Evolutionary conservation across 163 green algal species (phyloP), one percentile per base, ranked within the genome.

Genomic region (Chlamydomonas reinhardtii): DNA sequence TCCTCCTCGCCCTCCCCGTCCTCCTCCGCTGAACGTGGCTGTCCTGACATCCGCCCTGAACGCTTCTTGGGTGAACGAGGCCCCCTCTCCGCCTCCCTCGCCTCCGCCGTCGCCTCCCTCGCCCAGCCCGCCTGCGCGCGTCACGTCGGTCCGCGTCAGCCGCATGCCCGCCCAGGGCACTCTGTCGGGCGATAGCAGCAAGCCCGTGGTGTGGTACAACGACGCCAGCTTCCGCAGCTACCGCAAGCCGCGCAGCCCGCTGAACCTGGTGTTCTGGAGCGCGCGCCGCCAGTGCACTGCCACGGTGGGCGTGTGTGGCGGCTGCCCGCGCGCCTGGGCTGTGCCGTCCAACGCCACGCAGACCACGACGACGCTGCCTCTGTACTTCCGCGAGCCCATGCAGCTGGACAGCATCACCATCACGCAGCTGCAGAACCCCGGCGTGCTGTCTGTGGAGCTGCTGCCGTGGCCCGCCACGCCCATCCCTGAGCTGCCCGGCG

Each of bases 151-250:
- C 56, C 56, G 25, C 62, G 62, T 73, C 19, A 48, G 29, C 19
- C 65, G 72, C 65, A 76, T 84, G 16, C 34, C n/a, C 37, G 77
- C 43, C 19, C 65, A 76, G 12, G 77, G 43, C 66, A 73, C 59
- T 61, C 59, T 84, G 25, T 29, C 25, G 20, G 25, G 8, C 39
- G 29, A 29, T 32, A 37, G 14, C 27, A 39, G n/a, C n/a, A 48
- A 27, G 20, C 35, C 65, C 8, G 77, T 84, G 48, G 77, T 76
- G 35, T 84, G 77, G 77, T 76, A 31, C 65, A 66, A 84, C 77
- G 43, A 54, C 25, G 29, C 77, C 19, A 35, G 27, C 31, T 84
- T 84, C 77, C 39, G 77, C 32, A 31, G 39, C 39, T 48, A 48
- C 39, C 39, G 39, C 39, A 48, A 48, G 39, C 39, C 39, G 39